These are phyloP conservation scores for Rhodotorula taiwanensis DNA, from an alignment of 768 basidiomycete genomes.

Conservation along the genomic window DNA sequence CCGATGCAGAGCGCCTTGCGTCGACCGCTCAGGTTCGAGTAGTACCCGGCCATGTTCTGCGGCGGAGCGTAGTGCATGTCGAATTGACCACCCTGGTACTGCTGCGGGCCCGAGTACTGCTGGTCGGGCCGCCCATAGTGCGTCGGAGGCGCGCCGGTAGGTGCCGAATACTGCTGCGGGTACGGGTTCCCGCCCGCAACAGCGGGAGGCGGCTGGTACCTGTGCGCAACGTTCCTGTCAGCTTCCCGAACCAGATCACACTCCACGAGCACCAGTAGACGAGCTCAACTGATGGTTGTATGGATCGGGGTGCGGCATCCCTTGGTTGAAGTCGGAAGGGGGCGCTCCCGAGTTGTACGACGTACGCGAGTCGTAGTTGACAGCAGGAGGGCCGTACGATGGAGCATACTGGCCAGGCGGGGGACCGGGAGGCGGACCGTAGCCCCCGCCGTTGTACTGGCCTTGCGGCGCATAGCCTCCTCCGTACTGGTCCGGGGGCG, in stretches of 20 bases:
- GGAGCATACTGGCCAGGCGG: slow-evolving; percentile 8
- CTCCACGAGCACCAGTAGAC: not conserved
- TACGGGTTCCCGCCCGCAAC: slow-evolving; percentile 7
- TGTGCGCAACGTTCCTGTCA: not conserved
- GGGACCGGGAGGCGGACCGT: slow-evolving; percentile 1
- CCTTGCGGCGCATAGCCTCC: not conserved
- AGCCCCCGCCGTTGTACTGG: not conserved
- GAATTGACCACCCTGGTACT: slow-evolving; percentile 36
- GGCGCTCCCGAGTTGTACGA: not conserved
- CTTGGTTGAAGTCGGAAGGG: not conserved
- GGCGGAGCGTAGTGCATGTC: slow-evolving; percentile 32
- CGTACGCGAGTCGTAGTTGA: slow-evolving; percentile 2
- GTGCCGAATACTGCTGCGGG: slow-evolving; percentile 14
- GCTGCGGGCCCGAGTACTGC: slow-evolving; percentile 26
- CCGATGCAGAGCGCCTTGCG: slow-evolving; percentile 87
- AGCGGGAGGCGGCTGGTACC: slow-evolving; percentile 18
- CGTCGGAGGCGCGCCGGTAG: slow-evolving; percentile 25
- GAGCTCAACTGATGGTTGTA: slow-evolving; percentile 14
- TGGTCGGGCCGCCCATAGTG: slow-evolving; percentile 21
- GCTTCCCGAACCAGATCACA: no score
- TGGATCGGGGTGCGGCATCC: slow-evolving; percentile 24
- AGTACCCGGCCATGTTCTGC: slow-evolving; percentile 21
- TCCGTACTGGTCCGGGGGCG: slow-evolving; percentile 1
- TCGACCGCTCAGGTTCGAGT: slow-evolving; percentile 53
- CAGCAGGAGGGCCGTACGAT: slow-evolving; percentile 18